Evolutionary conservation across 2,329 filamentous ascomycete genomes (phyloP).

Genomic region (Phaeosphaeria sp.): DNA sequence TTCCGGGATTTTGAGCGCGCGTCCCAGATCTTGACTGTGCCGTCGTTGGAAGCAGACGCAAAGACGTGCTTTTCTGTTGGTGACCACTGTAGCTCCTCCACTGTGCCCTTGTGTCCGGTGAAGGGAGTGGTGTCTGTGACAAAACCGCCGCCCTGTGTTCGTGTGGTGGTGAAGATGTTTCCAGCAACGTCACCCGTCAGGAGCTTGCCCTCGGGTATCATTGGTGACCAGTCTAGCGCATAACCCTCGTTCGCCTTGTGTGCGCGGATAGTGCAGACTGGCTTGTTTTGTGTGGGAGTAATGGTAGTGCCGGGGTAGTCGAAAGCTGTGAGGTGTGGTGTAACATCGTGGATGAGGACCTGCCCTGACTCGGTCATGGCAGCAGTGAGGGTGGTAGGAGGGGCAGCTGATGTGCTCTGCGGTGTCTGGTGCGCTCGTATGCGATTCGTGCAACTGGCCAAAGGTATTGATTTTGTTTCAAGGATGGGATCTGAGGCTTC

Average conservation of each 20-base stretch:
- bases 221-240: conserved; percentile 93
- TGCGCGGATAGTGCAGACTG: conserved; percentile 82
- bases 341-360: conserved; percentile 93
- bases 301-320: conserved; percentile 85
- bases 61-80: conserved; percentile 93
- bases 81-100: conserved; percentile 97
- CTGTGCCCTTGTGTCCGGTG: conserved; percentile 80
- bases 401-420: conserved; percentile 70
- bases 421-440: conserved; percentile 86
- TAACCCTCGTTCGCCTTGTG: conserved; percentile 91
- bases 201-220: conserved; percentile 81
- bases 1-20: conserved; percentile 87
- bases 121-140: conserved; percentile 85
- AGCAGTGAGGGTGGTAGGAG: conserved; percentile 84
- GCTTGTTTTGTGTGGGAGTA: conserved; percentile 82
- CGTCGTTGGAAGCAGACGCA: conserved; percentile 90
- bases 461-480: conserved; percentile 87
- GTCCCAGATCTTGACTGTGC: conserved; percentile 96
- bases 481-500: conserved; percentile 83
- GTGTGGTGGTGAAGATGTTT: conserved; percentile 84
- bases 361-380: conserved; percentile 90
- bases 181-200: conserved; percentile 92
- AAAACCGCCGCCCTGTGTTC: conserved; percentile 87
- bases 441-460: conserved; percentile 89
- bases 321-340: conserved; percentile 85